phyloP scores from a whole-genome alignment of 257 asterid genomes.

The Ehretia macrophylla region DNA sequence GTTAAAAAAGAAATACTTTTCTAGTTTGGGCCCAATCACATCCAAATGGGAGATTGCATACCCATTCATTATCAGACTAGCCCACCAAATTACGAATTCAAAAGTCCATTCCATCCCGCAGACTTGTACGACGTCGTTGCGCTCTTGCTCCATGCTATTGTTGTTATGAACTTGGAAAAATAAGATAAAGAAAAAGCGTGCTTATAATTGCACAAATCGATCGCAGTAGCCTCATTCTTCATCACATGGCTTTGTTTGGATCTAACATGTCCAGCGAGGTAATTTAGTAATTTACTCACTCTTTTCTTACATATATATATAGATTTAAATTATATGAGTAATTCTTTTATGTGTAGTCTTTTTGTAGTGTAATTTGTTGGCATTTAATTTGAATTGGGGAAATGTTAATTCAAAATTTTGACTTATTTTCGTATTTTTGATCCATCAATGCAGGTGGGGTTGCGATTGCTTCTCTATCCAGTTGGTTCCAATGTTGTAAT shows the following conservation, averaged over 20 bases:
- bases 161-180: not conserved
- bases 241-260: conserved; percentile 20
- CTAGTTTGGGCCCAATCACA: no score
- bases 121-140: not conserved
- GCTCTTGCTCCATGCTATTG: no score
- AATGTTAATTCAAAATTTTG: not conserved
- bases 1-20: no score
- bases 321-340: not conserved
- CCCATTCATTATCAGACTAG: no score
- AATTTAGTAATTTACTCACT: not conserved
- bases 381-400: not conserved
- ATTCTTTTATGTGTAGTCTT: not conserved
- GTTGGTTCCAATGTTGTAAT: conserved; percentile 68
- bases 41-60: no score
- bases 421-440: not conserved
- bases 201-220: not conserved
- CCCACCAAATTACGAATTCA: no score
- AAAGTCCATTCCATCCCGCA: no score
- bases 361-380: not conserved
- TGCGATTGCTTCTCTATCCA: conserved; percentile 66
- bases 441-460: conserved; percentile 69
- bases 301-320: not conserved
- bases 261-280: conserved; percentile 21
- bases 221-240: not conserved
- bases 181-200: no score